phyloP scores from a whole-genome alignment of 176 grass and related monocot genomes.

The Musa acuminata region DNA sequence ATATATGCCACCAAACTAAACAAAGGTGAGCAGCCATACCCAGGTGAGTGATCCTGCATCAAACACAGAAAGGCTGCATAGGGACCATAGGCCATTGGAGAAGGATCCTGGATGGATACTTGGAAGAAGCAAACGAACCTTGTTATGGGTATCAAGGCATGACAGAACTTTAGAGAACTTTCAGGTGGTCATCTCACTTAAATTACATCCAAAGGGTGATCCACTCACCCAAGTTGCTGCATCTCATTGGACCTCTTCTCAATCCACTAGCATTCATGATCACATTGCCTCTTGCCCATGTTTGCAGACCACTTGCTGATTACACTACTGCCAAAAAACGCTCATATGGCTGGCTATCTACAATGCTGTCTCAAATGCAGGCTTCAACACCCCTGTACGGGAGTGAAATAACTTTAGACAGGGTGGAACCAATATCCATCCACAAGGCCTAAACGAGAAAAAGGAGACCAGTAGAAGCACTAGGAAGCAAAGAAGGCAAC shows the following conservation, averaged over 20 bases:
- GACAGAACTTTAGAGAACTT: constrained; percentile 20
- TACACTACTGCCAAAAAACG: constrained; percentile 18
- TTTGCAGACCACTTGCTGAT: constrained; percentile 1
- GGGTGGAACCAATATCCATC: neutral
- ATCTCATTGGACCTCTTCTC: no score
- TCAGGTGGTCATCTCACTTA: constrained; percentile 14
- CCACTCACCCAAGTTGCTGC: no score
- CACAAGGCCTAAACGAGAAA: neutral
- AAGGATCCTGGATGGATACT: neutral
- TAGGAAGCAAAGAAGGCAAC: constrained; percentile 31
- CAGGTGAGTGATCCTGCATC: no score
- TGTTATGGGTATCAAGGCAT: no score
- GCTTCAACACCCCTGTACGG: constrained; percentile 2
- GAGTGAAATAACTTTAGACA: neutral
- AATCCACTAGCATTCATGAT: no score
- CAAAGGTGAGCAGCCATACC: neutral
- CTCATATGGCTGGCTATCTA: constrained; percentile 7
- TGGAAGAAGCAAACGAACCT: neutral
- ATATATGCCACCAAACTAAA: no score
- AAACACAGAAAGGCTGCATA: neutral
- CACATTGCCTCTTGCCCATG: no score
- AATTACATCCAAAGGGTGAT: neutral
- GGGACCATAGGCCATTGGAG: neutral
- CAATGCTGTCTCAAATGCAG: neutral
- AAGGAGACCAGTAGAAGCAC: constrained; percentile 20